Conservation (phyloP, 768 basidiomycete species). For the Tulasnella calospora region DNA sequence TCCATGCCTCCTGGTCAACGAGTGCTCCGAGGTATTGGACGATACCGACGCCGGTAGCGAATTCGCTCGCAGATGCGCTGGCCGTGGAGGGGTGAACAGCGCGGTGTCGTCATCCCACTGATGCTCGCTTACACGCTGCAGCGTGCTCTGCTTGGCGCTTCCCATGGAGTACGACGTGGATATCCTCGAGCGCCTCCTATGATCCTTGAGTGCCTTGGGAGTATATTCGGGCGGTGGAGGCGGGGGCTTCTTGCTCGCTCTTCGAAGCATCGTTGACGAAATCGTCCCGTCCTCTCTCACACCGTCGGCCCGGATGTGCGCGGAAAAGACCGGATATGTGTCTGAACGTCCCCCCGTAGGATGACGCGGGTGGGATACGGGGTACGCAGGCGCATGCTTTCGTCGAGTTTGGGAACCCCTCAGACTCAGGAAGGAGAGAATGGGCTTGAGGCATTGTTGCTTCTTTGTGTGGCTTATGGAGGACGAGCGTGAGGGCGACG, state of each 20-base stretch:
- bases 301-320: constrained; percentile 6
- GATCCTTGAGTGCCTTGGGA: constrained; percentile 11
- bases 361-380: constrained; percentile 7
- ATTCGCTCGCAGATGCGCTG: constrained; percentile 7
- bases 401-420: not conserved
- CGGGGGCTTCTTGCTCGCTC: not conserved
- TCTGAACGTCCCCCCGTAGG: not conserved
- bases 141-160: not conserved
- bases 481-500: not conserved
- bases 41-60: constrained; percentile 11
- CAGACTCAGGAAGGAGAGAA: not conserved
- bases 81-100: constrained; percentile 1
- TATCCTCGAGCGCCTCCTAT: constrained; percentile 18
- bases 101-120: not conserved
- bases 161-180: not conserved
- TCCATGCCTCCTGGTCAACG: not conserved
- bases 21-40: not conserved
- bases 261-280: not conserved
- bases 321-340: constrained; percentile 2
- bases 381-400: not conserved
- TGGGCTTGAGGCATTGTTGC: constrained; percentile 4
- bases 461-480: not conserved
- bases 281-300: constrained; percentile 1
- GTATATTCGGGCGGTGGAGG: constrained; percentile 10
- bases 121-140: not conserved